Base-by-base conservation (phyloP, 2,329 filamentous ascomycete species). In the Paracorniculantispora psalliotae region DNA sequence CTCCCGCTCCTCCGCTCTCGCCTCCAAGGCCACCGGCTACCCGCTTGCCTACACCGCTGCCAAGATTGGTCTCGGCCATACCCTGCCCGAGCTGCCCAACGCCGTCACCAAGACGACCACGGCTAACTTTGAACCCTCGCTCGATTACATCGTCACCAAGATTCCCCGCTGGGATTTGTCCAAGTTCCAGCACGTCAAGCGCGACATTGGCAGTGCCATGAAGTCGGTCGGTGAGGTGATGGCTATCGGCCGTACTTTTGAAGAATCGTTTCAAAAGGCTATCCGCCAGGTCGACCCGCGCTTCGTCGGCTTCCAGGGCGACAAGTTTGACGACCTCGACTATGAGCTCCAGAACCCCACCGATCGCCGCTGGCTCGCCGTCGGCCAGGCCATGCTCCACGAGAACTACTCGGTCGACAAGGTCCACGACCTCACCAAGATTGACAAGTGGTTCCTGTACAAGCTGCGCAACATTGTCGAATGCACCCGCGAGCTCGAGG, bases 181-280 rank as follows among this genome's bases (percentile, higher is more conserved):
- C 81, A 99, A 99, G 80, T 99, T 99, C 82, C 93, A 97, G 78
- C 93, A 97, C 69, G 94, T 99, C 64, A 96, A 96, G 81, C 89
- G 94, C 62, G 90, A 96, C 71, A 97, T 99, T 71, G 94, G 94
- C 67, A 96, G 91, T 71, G 89, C 93, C 62, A 99, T 99, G 94
- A 99, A 97, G 81, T 97, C 92, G 25, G 92, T 99, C 60, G 94
- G 94, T 72, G 94, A 99, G 77, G 94, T 99, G 61, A 99, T 99
- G 94, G 94, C 94, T 64, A 97, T 99, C 69, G 94, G 94, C 66
- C 88, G 94, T 75, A 97, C 94, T 30, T 99, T 97, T 68, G 94
- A 99, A 77, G 94, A 99, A 79, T 96, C 92, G 17, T 96, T 99
- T 80, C 94, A 99, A 76, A 99, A 99, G 81, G 94, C 94, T 63